Evolutionary conservation across 1,284 basidiomycete species (phyloP).

Genomic region (Leccinum ambiguum): DNA sequence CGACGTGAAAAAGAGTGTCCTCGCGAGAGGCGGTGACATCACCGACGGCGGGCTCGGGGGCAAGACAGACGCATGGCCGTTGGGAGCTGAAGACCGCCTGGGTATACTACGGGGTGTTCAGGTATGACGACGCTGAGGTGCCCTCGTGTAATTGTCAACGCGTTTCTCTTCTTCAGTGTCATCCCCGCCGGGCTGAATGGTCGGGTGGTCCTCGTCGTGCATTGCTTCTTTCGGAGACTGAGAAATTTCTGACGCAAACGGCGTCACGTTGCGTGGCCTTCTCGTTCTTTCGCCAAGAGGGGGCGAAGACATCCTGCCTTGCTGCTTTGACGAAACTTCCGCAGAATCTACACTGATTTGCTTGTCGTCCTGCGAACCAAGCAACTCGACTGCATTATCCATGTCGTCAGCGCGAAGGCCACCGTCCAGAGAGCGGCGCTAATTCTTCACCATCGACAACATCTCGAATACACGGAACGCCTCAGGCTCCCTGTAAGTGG

Average conservation of each 20-base stretch:
- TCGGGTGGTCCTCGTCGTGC: not conserved
- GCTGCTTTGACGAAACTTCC: not conserved
- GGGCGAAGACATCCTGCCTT: not conserved
- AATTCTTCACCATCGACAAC: no score
- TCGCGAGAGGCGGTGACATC: conserved; percentile 33
- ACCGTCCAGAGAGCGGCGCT: conserved; percentile 10
- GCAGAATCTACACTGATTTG: not conserved
- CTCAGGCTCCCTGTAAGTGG: no score
- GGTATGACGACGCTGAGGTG: conserved; percentile 18
- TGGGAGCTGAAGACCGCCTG: conserved; percentile 16
- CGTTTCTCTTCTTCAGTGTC: not conserved
- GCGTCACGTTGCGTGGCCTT: conserved; percentile 14
- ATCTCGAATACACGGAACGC: no score
- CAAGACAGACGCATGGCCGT: conserved; percentile 25
- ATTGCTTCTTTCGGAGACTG: not conserved
- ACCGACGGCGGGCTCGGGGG: conserved; percentile 30
- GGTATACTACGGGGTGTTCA: conserved; percentile 9
- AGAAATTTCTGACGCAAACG: conserved; percentile 13
- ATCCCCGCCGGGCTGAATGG: not conserved
- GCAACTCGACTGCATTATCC: conserved; percentile 1
- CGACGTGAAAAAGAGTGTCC: conserved; percentile 29
- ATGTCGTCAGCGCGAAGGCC: not conserved
- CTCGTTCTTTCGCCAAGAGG: not conserved
- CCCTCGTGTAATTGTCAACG: conserved; percentile 20
- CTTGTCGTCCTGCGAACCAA: conserved; percentile 3